Conservation (phyloP, 106 monocot genomes). For the Chionographis japonica region DNA sequence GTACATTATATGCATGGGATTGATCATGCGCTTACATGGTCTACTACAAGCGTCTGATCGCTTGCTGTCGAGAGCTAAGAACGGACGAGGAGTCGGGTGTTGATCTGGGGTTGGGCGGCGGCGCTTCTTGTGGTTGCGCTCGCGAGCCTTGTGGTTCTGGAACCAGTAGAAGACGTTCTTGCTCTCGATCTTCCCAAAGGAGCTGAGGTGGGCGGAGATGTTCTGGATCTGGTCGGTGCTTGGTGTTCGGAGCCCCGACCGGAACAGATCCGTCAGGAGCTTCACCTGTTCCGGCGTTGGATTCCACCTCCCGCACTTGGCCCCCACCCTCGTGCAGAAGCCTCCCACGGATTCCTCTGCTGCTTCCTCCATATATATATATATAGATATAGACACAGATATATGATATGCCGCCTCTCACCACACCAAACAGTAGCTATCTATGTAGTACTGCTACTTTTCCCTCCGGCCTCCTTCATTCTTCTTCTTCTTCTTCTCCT, state of each 20-base stretch:
- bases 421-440: neutral
- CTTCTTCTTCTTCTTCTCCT: neutral
- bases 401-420: neutral
- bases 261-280: constrained; percentile 75
- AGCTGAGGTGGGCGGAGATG: constrained; percentile 73
- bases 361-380: neutral
- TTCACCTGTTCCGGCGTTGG: constrained; percentile 84
- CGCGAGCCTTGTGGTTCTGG: constrained; percentile 98
- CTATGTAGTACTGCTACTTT: too few relatives aligned
- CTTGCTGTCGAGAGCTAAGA: constrained; percentile 8
- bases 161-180: constrained; percentile 99
- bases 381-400: neutral
- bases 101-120: constrained; percentile 26
- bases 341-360: neutral
- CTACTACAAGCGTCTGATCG: constrained; percentile 10
- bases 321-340: constrained; percentile 11
- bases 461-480: neutral
- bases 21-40: too few relatives aligned
- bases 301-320: constrained; percentile 87
- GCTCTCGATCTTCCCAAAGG: constrained; percentile 88
- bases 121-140: constrained; percentile 69
- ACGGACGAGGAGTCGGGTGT: neutral
- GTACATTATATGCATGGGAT: too few relatives aligned
- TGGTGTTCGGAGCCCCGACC: constrained; percentile 76
- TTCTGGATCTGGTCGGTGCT: constrained; percentile 84